These are phyloP conservation scores for Ambrosiella cleistominuta DNA, from an alignment of 2,329 filamentous ascomycete species.

Conservation along the genomic window DNA sequence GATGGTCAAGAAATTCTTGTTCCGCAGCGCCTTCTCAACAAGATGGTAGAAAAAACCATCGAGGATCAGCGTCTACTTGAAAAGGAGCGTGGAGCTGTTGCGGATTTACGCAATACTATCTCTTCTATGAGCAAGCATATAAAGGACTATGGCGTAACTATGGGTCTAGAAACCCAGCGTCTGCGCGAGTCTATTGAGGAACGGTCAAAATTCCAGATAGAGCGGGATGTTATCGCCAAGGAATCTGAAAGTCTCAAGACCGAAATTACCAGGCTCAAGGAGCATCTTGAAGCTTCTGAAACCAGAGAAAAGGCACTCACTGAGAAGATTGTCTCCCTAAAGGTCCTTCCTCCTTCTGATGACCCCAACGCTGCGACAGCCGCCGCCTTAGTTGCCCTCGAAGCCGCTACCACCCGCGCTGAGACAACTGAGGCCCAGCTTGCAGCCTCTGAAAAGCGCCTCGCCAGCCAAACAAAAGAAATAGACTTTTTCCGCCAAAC, in stretches of 20 bases:
- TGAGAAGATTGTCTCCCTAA: slow-evolving; percentile 15
- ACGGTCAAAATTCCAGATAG: slow-evolving; percentile 28
- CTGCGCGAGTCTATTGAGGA: slow-evolving; percentile 35
- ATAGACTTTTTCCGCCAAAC: slow-evolving; percentile 38
- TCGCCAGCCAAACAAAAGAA: slow-evolving; percentile 24
- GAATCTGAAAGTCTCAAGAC: slow-evolving; percentile 20
- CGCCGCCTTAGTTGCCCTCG: background rate
- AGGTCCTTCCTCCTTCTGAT: slow-evolving; percentile 1
- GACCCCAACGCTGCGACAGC: background rate
- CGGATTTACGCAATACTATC: slow-evolving; percentile 24
- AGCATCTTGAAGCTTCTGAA: slow-evolving; percentile 16
- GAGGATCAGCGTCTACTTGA: slow-evolving; percentile 26
- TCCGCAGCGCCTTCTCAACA: slow-evolving; percentile 5
- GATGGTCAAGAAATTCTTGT: slow-evolving; percentile 6
- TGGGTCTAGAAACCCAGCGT: slow-evolving; percentile 27
- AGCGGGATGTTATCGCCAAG: slow-evolving; percentile 21
- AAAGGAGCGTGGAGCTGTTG: slow-evolving; percentile 18
- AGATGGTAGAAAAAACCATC: slow-evolving; percentile 16
- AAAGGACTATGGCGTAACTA: slow-evolving; percentile 28
- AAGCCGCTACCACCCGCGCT: slow-evolving; percentile 2
- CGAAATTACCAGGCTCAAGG: slow-evolving; percentile 20
- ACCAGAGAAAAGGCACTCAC: slow-evolving; percentile 21
- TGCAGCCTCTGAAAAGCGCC: slow-evolving; percentile 20
- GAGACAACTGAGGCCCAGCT: slow-evolving; percentile 4
- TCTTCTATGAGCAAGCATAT: slow-evolving; percentile 27